A percentile compares a stretch with the other conserved stretches of the same genome.
These are phyloP conservation scores for Mortierella hygrophila DNA, from an alignment of 192 early-diverging fungal genomes.

Conservation along the genomic window DNA sequence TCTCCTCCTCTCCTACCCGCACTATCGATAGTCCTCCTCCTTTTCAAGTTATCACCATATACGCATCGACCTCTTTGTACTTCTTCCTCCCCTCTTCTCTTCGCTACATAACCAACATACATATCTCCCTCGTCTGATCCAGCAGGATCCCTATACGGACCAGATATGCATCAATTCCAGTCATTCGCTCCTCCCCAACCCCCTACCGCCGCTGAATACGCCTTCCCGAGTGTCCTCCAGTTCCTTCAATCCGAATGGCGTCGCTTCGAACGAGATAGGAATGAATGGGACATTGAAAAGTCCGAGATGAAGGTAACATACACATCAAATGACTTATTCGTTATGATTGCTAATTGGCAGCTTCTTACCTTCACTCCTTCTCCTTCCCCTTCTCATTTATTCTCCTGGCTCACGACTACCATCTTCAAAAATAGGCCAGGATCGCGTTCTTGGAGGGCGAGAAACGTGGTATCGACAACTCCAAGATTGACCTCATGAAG, in stretches of 20 bases:
- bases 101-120: neutral
- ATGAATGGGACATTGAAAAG: conserved; percentile 89
- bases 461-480: conserved; percentile 78
- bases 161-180: conserved; percentile 38
- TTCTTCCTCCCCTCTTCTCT: neutral
- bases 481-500: conserved; percentile 79
- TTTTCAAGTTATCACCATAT: neutral
- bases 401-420: conserved; percentile 9
- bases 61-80: neutral
- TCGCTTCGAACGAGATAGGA: conserved; percentile 83
- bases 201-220: conserved; percentile 61
- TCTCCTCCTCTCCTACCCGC: neutral
- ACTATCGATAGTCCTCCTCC: neutral
- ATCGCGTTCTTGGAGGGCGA: conserved; percentile 85
- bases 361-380: neutral
- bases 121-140: too few species aligned
- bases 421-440: conserved; percentile 65
- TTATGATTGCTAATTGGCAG: neutral
- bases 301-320: conserved; percentile 78
- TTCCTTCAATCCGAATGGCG: conserved; percentile 89
- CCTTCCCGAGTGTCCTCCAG: conserved; percentile 81
- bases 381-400: neutral
- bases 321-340: neutral
- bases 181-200: conserved; percentile 30
- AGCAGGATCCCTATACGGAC: neutral